Percentiles rank a stretch among this genome's conserved stretches.
phyloP scores from a whole-genome alignment of 805 yeast species.

The Nakazawaea siamensis region DNA sequence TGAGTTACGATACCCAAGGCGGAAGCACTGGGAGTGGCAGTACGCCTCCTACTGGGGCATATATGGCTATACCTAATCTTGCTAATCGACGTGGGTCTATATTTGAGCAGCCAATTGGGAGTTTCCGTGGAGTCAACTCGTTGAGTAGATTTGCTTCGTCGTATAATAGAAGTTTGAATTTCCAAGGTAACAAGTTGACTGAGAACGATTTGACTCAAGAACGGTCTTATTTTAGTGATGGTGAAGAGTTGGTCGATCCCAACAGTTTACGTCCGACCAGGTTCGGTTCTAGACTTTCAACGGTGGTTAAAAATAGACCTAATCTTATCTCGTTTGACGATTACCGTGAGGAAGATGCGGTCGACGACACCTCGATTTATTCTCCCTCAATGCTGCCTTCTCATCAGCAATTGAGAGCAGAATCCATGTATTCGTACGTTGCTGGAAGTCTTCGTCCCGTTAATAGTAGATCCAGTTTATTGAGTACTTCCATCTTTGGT shows the following conservation, averaged over 20 bases:
- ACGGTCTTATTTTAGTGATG: constrained; percentile 55
- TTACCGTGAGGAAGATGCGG: constrained; percentile 24
- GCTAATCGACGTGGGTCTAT: constrained; percentile 8
- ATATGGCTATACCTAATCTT: constrained; percentile 8
- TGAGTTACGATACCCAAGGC: no score
- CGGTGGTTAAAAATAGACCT: constrained; percentile 29
- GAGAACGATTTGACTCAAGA: constrained; percentile 49
- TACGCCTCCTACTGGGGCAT: constrained; percentile 8
- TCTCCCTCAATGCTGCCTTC: constrained; percentile 21
- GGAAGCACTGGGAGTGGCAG: no score
- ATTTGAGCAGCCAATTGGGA: constrained; percentile 35
- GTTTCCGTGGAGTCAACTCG: constrained; percentile 60
- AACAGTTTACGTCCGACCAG: constrained; percentile 57
- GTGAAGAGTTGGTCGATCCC: constrained; percentile 63
- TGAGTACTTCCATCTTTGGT: constrained; percentile 5
- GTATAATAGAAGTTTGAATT: constrained; percentile 69
- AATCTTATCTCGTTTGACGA: constrained; percentile 7
- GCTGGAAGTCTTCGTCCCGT: constrained; percentile 17
- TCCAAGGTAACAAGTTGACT: constrained; percentile 29
- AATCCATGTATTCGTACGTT: constrained; percentile 17
- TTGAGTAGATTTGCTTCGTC: constrained; percentile 76
- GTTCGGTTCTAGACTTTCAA: constrained; percentile 56
- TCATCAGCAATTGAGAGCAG: constrained; percentile 14
- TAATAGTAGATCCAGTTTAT: constrained; percentile 4
- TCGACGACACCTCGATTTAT: constrained; percentile 33